phyloP scores from a whole-genome alignment of 1,284 basidiomycete species.

The Apiotrichum laibachii region DNA sequence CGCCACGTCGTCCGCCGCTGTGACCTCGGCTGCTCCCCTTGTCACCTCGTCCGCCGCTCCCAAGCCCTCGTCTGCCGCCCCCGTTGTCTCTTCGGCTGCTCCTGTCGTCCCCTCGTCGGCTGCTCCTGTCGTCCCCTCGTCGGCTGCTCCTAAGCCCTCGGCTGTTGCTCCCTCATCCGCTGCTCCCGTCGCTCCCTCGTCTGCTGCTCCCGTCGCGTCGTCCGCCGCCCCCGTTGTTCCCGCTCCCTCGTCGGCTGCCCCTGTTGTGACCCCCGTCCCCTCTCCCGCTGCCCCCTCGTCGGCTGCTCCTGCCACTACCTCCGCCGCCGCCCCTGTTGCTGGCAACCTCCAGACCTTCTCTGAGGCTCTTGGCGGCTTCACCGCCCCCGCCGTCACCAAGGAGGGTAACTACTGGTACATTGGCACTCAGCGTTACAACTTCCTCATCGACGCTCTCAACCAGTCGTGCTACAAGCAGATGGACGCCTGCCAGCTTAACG shows the following conservation, averaged over 20 bases:
- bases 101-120: neutral
- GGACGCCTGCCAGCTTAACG: slow-evolving; percentile 27
- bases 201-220: neutral
- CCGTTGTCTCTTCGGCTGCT: neutral
- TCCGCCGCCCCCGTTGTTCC: neutral
- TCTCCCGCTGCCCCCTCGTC: slow-evolving; percentile 1
- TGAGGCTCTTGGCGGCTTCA: slow-evolving; percentile 28
- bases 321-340: slow-evolving; percentile 8
- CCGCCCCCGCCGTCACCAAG: slow-evolving; percentile 28
- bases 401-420: slow-evolving; percentile 9
- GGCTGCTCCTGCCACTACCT: neutral
- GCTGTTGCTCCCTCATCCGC: slow-evolving; percentile 25
- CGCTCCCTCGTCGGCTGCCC: neutral
- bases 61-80: neutral
- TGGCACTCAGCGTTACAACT: slow-evolving; percentile 23
- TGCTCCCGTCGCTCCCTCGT: slow-evolving; percentile 26
- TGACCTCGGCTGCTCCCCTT: slow-evolving; percentile 36
- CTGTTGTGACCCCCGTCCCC: neutral
- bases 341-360: slow-evolving; percentile 32
- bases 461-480: slow-evolving; percentile 33
- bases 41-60: slow-evolving; percentile 1
- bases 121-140: slow-evolving; percentile 1
- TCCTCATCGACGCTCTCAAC: slow-evolving; percentile 26
- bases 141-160: slow-evolving; percentile 19
- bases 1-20: slow-evolving; percentile 16